Evolutionary conservation across 1,284 basidiomycete genomes (phyloP), one percentile per base, ranked within the genome.

Genomic region (Exsudoporus floridanus): DNA sequence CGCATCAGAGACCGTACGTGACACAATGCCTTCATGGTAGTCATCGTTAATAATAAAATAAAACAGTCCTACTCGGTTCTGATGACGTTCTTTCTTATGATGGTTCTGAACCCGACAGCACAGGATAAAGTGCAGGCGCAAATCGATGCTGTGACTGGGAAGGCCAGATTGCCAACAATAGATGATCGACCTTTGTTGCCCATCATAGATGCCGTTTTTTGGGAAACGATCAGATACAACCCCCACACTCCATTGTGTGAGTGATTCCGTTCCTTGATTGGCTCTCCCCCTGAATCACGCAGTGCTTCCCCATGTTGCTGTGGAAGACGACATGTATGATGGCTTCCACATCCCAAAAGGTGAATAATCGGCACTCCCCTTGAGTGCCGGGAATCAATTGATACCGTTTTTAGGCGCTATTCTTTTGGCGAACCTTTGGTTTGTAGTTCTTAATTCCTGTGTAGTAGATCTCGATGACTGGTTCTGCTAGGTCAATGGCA

Each of bases 161-260:
- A 35, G 7, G 14, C 5, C 1, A 51, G 57, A 31, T 31, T 64
- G 12, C 57, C 57, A 3, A 53, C 46, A 2, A 35, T 53, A 2
- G 34, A 53, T 2, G 61, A 62, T 50, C 50, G 57, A 16, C 42
- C 45, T 7, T 27, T 35, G 18, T 46, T 62, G 10, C 60, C 62
- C 4, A 62, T 55, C n/a, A 5, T 60, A 3, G 60, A 63, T 2
- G 60, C 60, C 5, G 33, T 65, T 28, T 13, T 54, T 27, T 36
- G 46, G 41, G 57, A 59, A 31, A 38, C 38, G 12, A 16, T 58
- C 7, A 49, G 58, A 53, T 49, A 23, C 4, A 21, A 18, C 4
- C 44, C 54, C 1, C 7, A 28, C 7, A 0, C 16, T 6, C 54
- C 58, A 7, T 14, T 60, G 14, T 52, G 46, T 56, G 40, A 25